phyloP scores from a whole-genome alignment of 768 basidiomycete species.

The Plicaturopsis crispa region DNA sequence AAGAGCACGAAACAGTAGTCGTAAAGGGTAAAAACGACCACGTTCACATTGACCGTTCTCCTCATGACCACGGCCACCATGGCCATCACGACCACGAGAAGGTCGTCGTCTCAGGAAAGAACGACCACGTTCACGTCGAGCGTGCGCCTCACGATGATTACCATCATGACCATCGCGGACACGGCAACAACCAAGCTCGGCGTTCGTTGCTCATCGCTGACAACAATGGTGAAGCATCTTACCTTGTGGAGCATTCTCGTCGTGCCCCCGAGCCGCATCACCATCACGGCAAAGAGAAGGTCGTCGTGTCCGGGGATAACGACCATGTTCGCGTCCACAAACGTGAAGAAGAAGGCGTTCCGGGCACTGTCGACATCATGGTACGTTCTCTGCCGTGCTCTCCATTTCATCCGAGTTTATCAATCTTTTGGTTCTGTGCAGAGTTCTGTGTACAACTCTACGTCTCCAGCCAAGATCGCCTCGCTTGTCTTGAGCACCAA shows the following conservation, averaged over 20 bases:
- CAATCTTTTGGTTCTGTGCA: conserved; percentile 9
- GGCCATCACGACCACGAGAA: conserved; percentile 10
- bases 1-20: conserved; percentile 10
- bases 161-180: conserved; percentile 4
- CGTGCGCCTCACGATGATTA: no score
- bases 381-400: conserved; percentile 22
- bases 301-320: no score
- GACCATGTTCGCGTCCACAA: no score
- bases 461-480: conserved; percentile 26
- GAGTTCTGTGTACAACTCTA: conserved; percentile 27
- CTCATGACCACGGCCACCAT: conserved; percentile 9
- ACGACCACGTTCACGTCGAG: no score
- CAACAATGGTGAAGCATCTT: conserved; percentile 18
- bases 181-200: conserved; percentile 9
- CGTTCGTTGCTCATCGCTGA: conserved; percentile 17
- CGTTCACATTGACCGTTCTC: conserved; percentile 13
- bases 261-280: conserved; percentile 9
- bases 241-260: conserved; percentile 14
- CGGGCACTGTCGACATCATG: conserved; percentile 42
- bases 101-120: conserved; percentile 14
- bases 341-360: conserved; percentile 13
- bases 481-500: conserved; percentile 30
- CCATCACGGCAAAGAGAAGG: no score
- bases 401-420: neutral
- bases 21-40: conserved; percentile 20